Conservation (phyloP, 179 eudicot genomes). For the Beta lomatogona region DNA sequence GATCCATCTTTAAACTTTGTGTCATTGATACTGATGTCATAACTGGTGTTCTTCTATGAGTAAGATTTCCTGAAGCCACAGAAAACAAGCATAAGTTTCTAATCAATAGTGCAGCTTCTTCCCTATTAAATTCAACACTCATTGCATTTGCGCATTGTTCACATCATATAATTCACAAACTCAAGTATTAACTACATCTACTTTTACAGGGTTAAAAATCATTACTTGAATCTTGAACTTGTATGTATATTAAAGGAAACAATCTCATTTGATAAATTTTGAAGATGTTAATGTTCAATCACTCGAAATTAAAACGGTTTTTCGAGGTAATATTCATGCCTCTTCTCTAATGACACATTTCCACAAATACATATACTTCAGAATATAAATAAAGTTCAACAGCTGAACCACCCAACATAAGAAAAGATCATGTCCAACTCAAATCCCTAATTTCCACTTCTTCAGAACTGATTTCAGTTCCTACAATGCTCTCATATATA, state of each 20-base stretch:
- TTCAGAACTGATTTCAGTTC: neutral
- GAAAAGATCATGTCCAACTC: neutral
- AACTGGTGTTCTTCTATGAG: constrained; percentile 41
- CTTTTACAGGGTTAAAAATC: neutral
- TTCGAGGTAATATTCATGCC: neutral
- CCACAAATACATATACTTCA: too few species aligned
- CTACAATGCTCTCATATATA: neutral
- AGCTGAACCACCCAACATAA: neutral
- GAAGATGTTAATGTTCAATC: neutral
- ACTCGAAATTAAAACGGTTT: neutral
- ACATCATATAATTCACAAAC: neutral
- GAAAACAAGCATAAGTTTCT: neutral
- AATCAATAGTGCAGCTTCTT: neutral
- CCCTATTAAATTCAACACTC: neutral
- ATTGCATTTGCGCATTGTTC: neutral
- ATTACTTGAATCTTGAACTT: neutral
- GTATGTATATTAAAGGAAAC: neutral
- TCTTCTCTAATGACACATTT: neutral
- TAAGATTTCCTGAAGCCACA: constrained; percentile 47
- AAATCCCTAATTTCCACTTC: constrained; percentile 7
- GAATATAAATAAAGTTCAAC: neutral
- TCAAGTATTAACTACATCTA: neutral
- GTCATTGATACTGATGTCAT: constrained; percentile 48
- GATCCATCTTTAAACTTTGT: constrained; percentile 35
- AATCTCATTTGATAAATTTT: neutral